phyloP scores from a whole-genome alignment of 257 asterid species.

The Nicotiana tabacum region DNA sequence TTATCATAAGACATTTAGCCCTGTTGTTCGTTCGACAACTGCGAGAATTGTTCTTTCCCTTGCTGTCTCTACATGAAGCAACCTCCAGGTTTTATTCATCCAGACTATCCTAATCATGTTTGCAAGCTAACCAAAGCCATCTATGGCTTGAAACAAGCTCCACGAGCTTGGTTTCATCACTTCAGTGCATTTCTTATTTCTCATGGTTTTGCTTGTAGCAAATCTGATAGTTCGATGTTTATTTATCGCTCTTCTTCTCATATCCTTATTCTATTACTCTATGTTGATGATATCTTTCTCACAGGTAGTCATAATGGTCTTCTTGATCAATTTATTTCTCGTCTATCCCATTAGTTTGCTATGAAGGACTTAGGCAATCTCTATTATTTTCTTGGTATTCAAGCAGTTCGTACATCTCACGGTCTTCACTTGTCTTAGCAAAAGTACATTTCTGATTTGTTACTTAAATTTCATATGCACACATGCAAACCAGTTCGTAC shows the following conservation, averaged over 20 bases:
- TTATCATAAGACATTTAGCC: no score
- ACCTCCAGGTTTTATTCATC: background rate
- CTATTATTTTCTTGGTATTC: no score
- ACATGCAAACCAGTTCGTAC: no score
- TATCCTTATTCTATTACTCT: background rate
- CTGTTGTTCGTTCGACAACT: no score
- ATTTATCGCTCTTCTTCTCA: background rate
- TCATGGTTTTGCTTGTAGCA: background rate
- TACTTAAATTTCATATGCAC: no score
- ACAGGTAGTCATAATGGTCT: background rate
- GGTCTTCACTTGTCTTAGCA: no score
- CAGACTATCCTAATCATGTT: background rate
- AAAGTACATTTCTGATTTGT: no score
- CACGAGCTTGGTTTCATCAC: background rate
- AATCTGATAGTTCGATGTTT: background rate
- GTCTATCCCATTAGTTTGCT: background rate
- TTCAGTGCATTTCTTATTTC: background rate
- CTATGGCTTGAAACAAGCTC: slow-evolving; percentile 7
- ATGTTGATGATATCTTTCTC: background rate
- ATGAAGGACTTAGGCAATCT: no score
- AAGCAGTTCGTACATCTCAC: no score
- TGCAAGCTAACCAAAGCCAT: background rate
- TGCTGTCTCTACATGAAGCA: background rate
- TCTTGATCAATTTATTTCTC: background rate
- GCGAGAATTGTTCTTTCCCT: no score